Evolutionary conservation across 2,329 filamentous ascomycete genomes (phyloP), one percentile per base, ranked within the genome.

Genomic region (Ophiostoma ulmi): DNA sequence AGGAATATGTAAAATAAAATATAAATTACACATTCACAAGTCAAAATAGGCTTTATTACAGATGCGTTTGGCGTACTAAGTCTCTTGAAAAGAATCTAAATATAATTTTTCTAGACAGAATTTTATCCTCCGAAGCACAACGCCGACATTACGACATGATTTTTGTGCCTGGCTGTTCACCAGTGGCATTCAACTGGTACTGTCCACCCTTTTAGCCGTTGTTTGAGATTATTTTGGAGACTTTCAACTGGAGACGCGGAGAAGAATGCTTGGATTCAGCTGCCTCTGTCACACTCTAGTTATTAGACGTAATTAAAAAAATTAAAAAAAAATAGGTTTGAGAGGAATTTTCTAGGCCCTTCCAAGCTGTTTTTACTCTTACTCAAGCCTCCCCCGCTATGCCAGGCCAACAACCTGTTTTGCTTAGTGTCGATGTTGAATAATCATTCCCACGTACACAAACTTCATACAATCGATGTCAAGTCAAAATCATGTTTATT

Each of bases 261-360:
- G 52, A 22, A 58, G 17, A 58, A 58, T 58, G 52, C 22, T 58
- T 58, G 52, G n/a, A 58, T 58, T 58, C 52, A 58, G 52, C 52
- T 58, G 52, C 11, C 52, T 58, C 52, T 22, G 52, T 58, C 52
- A 26, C 52, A 58, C 52, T 26, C n/a, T 22, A 22, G 22, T 58
- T 26, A 13, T 58, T n/a, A 48, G 14, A n/a, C 14, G 44, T 48
- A 3, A 17, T 48, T n/a, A n/a, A n/a, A n/a, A n/a, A n/a, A n/a
- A n/a, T n/a, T n/a, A n/a, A n/a, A n/a, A n/a, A n/a, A n/a, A n/a
- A 3, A 17, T 48, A 26, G 26, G 41, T 14, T 13, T 44, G 5
- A 44, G 41, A 44, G 13, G 41, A 17, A 17, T 48, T 48, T 20
- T 48, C 44, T 20, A 20, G 17, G 17, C 17, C 20, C 17, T 48